These are phyloP conservation scores for Cubamyces sp. DNA, from an alignment of 768 basidiomycete genomes.

Conservation along the genomic window DNA sequence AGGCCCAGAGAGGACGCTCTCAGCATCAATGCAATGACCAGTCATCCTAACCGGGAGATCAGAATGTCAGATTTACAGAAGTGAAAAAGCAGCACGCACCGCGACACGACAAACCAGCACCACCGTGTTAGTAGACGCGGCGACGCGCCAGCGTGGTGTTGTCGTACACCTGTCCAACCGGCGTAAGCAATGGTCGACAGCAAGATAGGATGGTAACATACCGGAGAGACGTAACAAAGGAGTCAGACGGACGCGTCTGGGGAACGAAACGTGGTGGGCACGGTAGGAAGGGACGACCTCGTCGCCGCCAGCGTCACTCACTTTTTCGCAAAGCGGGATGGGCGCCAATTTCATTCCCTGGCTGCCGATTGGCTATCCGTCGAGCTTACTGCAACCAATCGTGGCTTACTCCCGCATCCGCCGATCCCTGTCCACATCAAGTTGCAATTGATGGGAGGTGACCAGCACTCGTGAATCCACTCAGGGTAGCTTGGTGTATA, in stretches of 20 bases:
- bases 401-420: no score
- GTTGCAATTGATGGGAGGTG: no score
- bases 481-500: no score
- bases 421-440: no score
- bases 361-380: slow-evolving; percentile 7
- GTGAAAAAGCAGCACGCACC: slow-evolving; percentile 11
- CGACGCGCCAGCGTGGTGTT: slow-evolving; percentile 22
- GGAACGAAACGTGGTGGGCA: slow-evolving; percentile 8
- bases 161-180: not conserved
- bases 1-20: slow-evolving; percentile 81
- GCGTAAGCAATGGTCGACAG: not conserved
- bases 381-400: not conserved
- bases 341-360: slow-evolving; percentile 8
- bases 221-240: not conserved
- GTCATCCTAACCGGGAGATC: slow-evolving; percentile 58
- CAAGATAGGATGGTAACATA: not conserved
- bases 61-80: not conserved
- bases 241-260: slow-evolving; percentile 11
- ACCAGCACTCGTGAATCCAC: no score
- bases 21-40: slow-evolving; percentile 77
- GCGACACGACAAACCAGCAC: slow-evolving; percentile 27
- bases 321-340: slow-evolving; percentile 15
- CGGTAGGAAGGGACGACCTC: slow-evolving; percentile 13
- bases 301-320: slow-evolving; percentile 16
- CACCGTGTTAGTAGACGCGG: slow-evolving; percentile 12